Base-by-base conservation (phyloP, 2,329 filamentous ascomycete species). In the Penicillium paneum region DNA sequence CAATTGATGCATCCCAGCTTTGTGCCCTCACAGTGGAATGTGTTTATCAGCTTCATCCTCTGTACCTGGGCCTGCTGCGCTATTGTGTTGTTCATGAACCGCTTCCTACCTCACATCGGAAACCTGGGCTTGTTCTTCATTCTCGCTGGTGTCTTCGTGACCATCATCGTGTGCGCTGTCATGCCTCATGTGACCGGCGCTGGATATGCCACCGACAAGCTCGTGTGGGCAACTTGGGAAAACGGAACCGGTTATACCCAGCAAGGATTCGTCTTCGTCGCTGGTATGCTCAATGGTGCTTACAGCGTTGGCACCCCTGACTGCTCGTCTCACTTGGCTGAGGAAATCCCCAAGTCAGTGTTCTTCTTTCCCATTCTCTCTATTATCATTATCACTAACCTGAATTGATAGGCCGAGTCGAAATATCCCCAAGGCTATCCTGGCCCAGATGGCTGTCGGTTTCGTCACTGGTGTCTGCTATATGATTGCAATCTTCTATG, bases 241-340 rank as follows among this genome's bases (percentile, higher is more conserved):
- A 81, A 74, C 61, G 61, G 74, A 45, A 75, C 75, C 43, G 62
- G 74, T 24, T 74, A 71, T 54, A 57, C 64, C 1, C 79, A 74
- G 49, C 75, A 82, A 41, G 83, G 83, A 15, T 81, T 88, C n/a
- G 83, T 84, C 2, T 88, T 88, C 58, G 72, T 87, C 26, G 74
- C 82, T 0, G 85, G 85, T 17, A 85, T 88, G 68, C 75, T 88
- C 24, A 90, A 90, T 62, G 87, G 85, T 11, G 86, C 86, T 3
- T 90, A 83, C 66, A 81, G 83, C 41, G 82, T 89, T 11, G 87
- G 86, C 7, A 82, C 83, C 1, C 82, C 85, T 0, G 87, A 90
- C 64, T 82, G 83, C 44, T 81, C 84, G 1, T 82, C 82, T 1
- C 86, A 88, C 65, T 67, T 88, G 38, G 81, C 83, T 0, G 85